These are phyloP conservation scores for Paracamarosporium sp. DNA, from an alignment of 2,329 filamentous ascomycete genomes.

Conservation along the genomic window DNA sequence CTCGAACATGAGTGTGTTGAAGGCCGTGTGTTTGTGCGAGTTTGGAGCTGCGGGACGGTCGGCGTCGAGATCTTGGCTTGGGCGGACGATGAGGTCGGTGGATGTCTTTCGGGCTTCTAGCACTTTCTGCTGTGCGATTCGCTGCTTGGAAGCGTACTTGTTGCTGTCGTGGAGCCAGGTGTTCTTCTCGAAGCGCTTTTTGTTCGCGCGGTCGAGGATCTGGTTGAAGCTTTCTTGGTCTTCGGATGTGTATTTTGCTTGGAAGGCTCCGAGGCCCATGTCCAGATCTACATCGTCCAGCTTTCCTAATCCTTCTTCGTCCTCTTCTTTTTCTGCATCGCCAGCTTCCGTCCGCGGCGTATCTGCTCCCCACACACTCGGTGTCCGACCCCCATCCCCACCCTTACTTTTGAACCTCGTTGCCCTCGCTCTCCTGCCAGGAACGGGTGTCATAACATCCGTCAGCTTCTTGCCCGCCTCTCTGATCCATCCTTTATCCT, in stretches of 20 bases:
- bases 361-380: conserved; percentile 69
- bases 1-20: conserved; percentile 87
- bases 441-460: conserved; percentile 82
- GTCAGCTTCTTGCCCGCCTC: conserved; percentile 70
- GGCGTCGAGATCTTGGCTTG: conserved; percentile 63
- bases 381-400: conserved; percentile 60
- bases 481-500: conserved; percentile 83
- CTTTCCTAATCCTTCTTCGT: conserved; percentile 43
- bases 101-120: conserved; percentile 65
- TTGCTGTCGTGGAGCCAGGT: conserved; percentile 90
- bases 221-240: conserved; percentile 98
- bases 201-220: conserved; percentile 88
- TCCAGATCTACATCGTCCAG: conserved; percentile 70
- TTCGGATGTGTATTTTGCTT: conserved; percentile 93
- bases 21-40: conserved; percentile 71
- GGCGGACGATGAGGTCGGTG: conserved; percentile 53
- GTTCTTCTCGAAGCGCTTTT: conserved; percentile 82
- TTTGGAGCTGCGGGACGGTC: conserved; percentile 79
- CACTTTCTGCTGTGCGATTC: conserved; percentile 73
- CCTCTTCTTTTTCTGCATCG: conserved; percentile 23
- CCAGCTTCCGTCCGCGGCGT: conserved; percentile 64
- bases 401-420: conserved; percentile 26
- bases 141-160: conserved; percentile 72
- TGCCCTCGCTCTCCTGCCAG: conserved; percentile 50
- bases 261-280: conserved; percentile 84